Evolutionary conservation across 768 basidiomycete genomes (phyloP).

Genomic region (Gloeopeniophorella convolvens): DNA sequence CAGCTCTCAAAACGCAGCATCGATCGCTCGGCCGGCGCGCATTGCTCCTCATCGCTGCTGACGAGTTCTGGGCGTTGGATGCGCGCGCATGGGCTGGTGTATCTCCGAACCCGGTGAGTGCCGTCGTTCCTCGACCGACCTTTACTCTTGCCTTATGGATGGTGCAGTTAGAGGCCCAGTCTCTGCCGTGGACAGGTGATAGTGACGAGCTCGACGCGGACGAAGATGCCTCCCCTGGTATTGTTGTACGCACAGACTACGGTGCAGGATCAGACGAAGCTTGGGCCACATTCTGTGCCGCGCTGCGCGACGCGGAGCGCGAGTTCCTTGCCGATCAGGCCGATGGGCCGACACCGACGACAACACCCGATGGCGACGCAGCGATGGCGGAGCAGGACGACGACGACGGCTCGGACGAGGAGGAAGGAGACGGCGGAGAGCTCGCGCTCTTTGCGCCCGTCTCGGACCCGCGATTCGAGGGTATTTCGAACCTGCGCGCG

Average conservation of each 20-base stretch:
- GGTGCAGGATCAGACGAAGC: constrained; percentile 47
- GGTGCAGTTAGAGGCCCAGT: too few species aligned
- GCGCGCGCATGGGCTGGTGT: constrained; percentile 2
- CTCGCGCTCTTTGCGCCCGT: constrained; percentile 48
- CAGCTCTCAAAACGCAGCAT: background rate
- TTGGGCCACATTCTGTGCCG: constrained; percentile 49
- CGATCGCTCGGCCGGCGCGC: constrained; percentile 1
- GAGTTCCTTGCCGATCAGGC: constrained; percentile 37
- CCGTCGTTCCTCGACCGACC: background rate
- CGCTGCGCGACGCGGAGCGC: constrained; percentile 49
- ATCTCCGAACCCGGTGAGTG: background rate
- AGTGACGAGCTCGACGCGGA: constrained; percentile 43
- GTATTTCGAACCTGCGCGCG: constrained; percentile 58
- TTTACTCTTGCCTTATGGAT: background rate
- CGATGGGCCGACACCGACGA: background rate
- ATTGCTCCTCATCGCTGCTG: background rate
- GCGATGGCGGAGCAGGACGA: constrained; percentile 23
- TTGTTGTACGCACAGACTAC: constrained; percentile 71
- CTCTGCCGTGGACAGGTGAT: constrained; percentile 40
- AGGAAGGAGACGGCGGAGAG: constrained; percentile 20
- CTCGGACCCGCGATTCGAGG: constrained; percentile 39
- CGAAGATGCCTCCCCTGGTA: constrained; percentile 44
- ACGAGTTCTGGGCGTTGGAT: constrained; percentile 15
- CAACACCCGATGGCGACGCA: constrained; percentile 18
- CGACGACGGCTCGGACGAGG: constrained; percentile 19